Percentiles rank a stretch among this genome's conserved stretches.
phyloP scores from a whole-genome alignment of 1,284 basidiomycete genomes.

The Tilletia setariae region DNA sequence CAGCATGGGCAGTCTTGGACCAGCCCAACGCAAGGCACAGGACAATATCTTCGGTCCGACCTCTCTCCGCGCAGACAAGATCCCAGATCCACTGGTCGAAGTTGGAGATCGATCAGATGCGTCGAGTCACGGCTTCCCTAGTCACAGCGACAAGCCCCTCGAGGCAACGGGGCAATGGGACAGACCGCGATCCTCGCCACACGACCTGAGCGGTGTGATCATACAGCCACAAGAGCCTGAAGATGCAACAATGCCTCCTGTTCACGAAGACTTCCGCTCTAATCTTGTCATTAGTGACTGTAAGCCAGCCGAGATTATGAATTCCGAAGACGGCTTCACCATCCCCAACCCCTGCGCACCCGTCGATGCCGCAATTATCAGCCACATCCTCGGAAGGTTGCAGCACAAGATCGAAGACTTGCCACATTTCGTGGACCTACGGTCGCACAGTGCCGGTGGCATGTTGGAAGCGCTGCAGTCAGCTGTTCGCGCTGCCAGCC shows the following conservation, averaged over 20 bases:
- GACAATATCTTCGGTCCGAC: neutral
- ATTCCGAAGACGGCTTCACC: neutral
- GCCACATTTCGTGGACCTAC: constrained; percentile 66
- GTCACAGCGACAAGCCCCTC: neutral
- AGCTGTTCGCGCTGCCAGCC: constrained; percentile 53
- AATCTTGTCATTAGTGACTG: neutral
- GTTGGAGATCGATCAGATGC: constrained; percentile 5
- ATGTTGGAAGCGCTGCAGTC: constrained; percentile 66
- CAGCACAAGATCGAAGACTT: constrained; percentile 63
- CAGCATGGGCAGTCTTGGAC: neutral
- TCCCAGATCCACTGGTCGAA: neutral
- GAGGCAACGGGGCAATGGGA: constrained; percentile 6
- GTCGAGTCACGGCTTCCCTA: constrained; percentile 11
- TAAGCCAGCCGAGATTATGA: neutral
- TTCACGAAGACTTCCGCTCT: neutral
- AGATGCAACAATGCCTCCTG: neutral
- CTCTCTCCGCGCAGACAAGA: neutral
- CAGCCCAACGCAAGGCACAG: neutral
- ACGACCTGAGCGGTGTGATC: neutral
- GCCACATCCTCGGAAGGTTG: constrained; percentile 65
- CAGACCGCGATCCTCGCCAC: neutral
- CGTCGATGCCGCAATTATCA: constrained; percentile 68
- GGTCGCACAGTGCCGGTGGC: constrained; percentile 59
- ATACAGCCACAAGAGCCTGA: constrained; percentile 2
- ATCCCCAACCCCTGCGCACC: constrained; percentile 85